phyloP scores from a whole-genome alignment of 2,329 filamentous ascomycete species.

The Hypoxylon sp. region DNA sequence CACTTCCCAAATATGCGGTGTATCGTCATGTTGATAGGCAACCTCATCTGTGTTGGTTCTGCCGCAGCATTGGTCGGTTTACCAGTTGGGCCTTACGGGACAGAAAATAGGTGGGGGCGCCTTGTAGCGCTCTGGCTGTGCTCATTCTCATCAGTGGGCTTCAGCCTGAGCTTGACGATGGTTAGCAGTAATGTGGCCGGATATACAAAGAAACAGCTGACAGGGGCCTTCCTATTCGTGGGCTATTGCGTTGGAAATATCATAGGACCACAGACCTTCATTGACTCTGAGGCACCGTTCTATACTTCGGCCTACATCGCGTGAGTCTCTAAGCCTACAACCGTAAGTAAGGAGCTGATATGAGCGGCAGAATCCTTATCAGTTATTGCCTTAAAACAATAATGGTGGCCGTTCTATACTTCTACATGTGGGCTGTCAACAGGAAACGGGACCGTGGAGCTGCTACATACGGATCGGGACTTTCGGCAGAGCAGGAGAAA shows the following conservation, averaged over 20 bases:
- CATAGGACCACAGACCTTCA: constrained; percentile 54
- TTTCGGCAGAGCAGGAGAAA: constrained; percentile 58
- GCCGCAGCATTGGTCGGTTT: constrained; percentile 66
- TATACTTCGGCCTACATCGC: constrained; percentile 65
- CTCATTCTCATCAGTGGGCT: constrained; percentile 52
- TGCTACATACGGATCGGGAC: constrained; percentile 41
- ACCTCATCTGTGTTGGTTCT: constrained; percentile 66
- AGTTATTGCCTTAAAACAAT: constrained; percentile 66
- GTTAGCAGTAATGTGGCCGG: constrained; percentile 53
- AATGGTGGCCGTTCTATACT: constrained; percentile 63
- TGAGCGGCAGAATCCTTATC: constrained; percentile 61
- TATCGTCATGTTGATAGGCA: constrained; percentile 67
- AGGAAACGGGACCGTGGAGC: constrained; percentile 65
- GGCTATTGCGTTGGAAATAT: constrained; percentile 51
- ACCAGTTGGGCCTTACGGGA: constrained; percentile 52
- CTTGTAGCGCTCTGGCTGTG: constrained; percentile 68
- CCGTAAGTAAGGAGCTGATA: background rate
- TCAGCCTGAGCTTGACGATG: constrained; percentile 53
- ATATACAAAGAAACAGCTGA: constrained; percentile 54
- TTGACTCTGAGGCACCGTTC: constrained; percentile 59
- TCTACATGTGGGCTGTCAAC: constrained; percentile 68
- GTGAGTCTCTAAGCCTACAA: constrained; percentile 43
- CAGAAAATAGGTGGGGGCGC: constrained; percentile 66
- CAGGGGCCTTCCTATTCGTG: constrained; percentile 51
- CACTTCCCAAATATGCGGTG: constrained; percentile 63